Evolutionary conservation across 768 basidiomycete genomes (phyloP).

Genomic region (Termitomyces sp.): DNA sequence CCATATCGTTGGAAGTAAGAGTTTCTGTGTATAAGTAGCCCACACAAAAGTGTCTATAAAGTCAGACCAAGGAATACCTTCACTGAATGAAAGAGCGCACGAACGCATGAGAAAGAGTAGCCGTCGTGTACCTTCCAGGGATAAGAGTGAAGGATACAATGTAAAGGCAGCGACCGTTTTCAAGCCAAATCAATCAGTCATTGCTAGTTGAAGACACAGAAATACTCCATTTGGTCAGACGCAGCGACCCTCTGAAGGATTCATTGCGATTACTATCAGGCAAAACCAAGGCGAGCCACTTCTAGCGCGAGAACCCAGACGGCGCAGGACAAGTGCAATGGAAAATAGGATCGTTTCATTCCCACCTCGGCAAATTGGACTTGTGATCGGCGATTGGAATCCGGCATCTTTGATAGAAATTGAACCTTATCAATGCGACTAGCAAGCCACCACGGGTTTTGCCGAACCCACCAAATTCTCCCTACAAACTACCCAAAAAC

Average conservation of each 20-base stretch:
- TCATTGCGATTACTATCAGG: background rate
- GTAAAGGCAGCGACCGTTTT: background rate
- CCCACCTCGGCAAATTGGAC: no score
- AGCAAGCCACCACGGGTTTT: slow-evolving; percentile 38
- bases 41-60: no score
- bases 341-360: no score
- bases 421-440: slow-evolving; percentile 31
- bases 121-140: no score
- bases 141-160: background rate
- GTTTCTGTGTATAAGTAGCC: no score
- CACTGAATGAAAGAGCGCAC: no score
- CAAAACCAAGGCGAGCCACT: background rate
- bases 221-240: background rate
- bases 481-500: slow-evolving; percentile 19
- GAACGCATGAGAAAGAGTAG: no score
- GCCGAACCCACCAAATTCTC: slow-evolving; percentile 24
- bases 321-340: no score
- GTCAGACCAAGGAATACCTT: no score
- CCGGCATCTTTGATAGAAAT: background rate
- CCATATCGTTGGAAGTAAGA: no score
- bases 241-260: background rate
- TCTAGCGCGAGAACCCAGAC: no score
- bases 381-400: background rate
- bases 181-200: no score
- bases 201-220: background rate